phyloP scores from a whole-genome alignment of 495 filamentous ascomycete species.

The Penicillium bovifimosum region DNA sequence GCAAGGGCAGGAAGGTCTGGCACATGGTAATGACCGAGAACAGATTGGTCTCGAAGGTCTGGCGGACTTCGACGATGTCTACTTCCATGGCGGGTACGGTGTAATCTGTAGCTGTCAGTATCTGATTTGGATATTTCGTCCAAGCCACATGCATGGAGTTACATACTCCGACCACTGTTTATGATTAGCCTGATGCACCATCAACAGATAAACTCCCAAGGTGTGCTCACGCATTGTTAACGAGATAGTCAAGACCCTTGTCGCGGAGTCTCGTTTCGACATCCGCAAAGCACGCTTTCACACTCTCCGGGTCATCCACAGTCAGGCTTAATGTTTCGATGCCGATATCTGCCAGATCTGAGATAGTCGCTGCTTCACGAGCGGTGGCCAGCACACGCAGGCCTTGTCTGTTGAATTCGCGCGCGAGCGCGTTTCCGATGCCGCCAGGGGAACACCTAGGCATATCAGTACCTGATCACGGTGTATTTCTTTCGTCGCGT shows the following conservation, averaged over 20 bases:
- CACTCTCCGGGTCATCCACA: constrained; percentile 44
- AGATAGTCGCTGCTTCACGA: constrained; percentile 42
- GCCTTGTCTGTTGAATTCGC: constrained; percentile 48
- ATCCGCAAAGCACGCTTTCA: constrained; percentile 38
- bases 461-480: constrained; percentile 1
- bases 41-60: constrained; percentile 54
- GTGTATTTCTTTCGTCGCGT: background rate
- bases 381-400: constrained; percentile 55
- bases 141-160: constrained; percentile 13
- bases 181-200: constrained; percentile 2
- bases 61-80: constrained; percentile 44
- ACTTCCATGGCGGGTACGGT: constrained; percentile 58
- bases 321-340: constrained; percentile 52
- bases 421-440: constrained; percentile 54
- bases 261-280: constrained; percentile 39
- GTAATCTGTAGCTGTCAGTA: constrained; percentile 38
- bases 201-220: background rate
- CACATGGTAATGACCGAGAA: constrained; percentile 56
- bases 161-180: background rate
- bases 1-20: constrained; percentile 51
- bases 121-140: constrained; percentile 26
- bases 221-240: constrained; percentile 55
- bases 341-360: constrained; percentile 40
- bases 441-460: constrained; percentile 50
- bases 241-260: constrained; percentile 49